phyloP scores from a whole-genome alignment of 2,329 filamentous ascomycete genomes.

The Penicillium sp. region DNA sequence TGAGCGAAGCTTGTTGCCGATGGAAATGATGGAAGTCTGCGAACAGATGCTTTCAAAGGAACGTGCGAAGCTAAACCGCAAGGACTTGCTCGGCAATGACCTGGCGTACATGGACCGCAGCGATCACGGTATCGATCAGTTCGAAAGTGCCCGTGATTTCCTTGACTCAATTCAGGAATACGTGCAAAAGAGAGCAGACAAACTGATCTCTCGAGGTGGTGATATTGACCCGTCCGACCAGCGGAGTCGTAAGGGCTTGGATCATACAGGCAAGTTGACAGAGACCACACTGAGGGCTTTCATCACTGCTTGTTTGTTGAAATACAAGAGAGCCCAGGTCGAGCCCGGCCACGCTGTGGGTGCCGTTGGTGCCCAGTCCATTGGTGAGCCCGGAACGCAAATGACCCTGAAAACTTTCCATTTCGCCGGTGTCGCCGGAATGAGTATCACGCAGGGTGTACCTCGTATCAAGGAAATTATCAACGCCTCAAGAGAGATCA shows the following conservation, averaged over 20 bases:
- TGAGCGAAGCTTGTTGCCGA: slow-evolving; percentile 70
- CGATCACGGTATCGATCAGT: slow-evolving; percentile 68
- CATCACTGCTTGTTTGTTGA: slow-evolving; percentile 77
- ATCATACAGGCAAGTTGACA: slow-evolving; percentile 83
- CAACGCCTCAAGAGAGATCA: slow-evolving; percentile 92
- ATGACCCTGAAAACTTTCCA: slow-evolving; percentile 99
- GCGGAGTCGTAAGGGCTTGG: slow-evolving; percentile 43
- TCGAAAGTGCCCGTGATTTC: slow-evolving; percentile 81
- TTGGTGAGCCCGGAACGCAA: slow-evolving; percentile 96
- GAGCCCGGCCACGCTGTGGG: slow-evolving; percentile 95
- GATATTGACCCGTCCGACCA: slow-evolving; percentile 32
- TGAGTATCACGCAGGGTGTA: slow-evolving; percentile 99
- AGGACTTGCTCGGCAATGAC: slow-evolving; percentile 60
- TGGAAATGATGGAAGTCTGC: slow-evolving; percentile 70
- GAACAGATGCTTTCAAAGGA: slow-evolving; percentile 67
- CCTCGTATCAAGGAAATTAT: slow-evolving; percentile 99
- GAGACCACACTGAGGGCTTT: slow-evolving; percentile 71
- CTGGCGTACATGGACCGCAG: slow-evolving; percentile 70
- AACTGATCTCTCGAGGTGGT: slow-evolving; percentile 50
- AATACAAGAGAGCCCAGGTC: slow-evolving; percentile 87
- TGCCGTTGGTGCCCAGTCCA: slow-evolving; percentile 94
- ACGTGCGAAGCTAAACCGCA: slow-evolving; percentile 62
- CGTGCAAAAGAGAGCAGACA: slow-evolving; percentile 62
- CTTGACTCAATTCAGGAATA: slow-evolving; percentile 74
- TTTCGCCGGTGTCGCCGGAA: slow-evolving; percentile 98